Base-by-base conservation (phyloP, 2,329 filamentous ascomycete genomes). In the Fusarium sulawesiense region DNA sequence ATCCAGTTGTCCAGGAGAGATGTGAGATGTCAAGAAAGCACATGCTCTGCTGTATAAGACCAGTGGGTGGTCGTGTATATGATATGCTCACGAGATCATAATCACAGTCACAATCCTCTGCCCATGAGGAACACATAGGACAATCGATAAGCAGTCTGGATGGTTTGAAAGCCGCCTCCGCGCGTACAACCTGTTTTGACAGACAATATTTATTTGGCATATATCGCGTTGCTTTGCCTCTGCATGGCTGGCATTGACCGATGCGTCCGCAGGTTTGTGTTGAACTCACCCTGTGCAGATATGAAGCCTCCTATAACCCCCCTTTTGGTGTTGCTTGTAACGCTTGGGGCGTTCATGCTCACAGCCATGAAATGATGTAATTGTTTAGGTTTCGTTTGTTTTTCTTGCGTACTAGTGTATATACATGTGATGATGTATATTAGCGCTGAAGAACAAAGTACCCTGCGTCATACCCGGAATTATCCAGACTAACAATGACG, bases 361-460 rank as follows among this genome's bases (percentile, higher is more conserved):
- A 27, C 11, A 27, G n/a, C 23, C 9, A 18, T 7, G 37, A n/a
- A 61, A 70, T 70, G 72, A 74, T 72, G 62, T 73, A 73, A 74
- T 73, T 45, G 18, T 32, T n/a, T 29, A 29, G 29, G 29, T 18
- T 44, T 23, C 4, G 14, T 34, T 37, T 29, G n/a, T 49, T 37
- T 32, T 29, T 64, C 37, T 64, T 51, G 25, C 12, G 29, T 30
- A 30, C 32, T 53, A 53, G 23, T 41, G 29, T 42, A 32, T 56
- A 54, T 73, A 73, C 70, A 65, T 72, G 61, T 68, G 61, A 68
- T 70, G 59, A 40, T 48, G 45, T 44, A 23, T 12, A 30, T 23
- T 18, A 30, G 50, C 34, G 41, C 27, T 44, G 34, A 9, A 21
- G 23, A 16, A 32, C 29, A 51, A 63, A 51, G 59, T 73, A 70